Base-by-base conservation (phyloP, 1,284 basidiomycete species). In the Cryptococcus sp. region DNA sequence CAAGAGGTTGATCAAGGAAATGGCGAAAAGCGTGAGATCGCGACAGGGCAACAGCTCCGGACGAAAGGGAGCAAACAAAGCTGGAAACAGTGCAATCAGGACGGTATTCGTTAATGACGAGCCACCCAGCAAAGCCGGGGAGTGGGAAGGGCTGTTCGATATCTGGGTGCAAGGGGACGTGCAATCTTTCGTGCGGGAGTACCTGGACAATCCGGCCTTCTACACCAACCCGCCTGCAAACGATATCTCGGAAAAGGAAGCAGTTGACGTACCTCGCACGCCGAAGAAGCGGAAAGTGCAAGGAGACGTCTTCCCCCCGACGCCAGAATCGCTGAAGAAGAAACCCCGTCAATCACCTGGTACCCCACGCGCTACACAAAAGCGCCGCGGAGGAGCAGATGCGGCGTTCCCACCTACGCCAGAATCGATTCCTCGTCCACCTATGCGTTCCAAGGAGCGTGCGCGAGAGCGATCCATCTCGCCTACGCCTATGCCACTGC, bases 81-180 rank as follows among this genome's bases (percentile, higher is more conserved):
- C 44, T 25, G 29, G 29, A 13, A 5, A 7, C 8, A 34, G 8
- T 7, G 8, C 29, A 13, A 81, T 91, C 52, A 87, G 85, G 70
- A 85, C 88, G 0, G 82, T 96, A 20, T 91, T 92, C 74, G 81
- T 96, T 60, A 96, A 96, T 77, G 81, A 91, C 55, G 92, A 96
- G 68, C 92, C 93, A 68, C 93, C 93, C 0, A 84, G 87, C 15
- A 90, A 90, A 11, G 86, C 86, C 7, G 82, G 86, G 51, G 90
- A 93, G 65, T 96, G 92, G 92, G 87, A 90, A 63, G 89, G 87
- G 22, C 87, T 93, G 2, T 96, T 97, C 68, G 93, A 97, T 76
- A 84, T 87, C 26, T 97, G 92, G 91, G 77, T 93, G 47, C 86
- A 91, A 67, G 92, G 93, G 3, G 91, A 97, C 71, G 87, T 91